phyloP scores from a whole-genome alignment of 768 basidiomycete species.

The Lactarius trivialis region DNA sequence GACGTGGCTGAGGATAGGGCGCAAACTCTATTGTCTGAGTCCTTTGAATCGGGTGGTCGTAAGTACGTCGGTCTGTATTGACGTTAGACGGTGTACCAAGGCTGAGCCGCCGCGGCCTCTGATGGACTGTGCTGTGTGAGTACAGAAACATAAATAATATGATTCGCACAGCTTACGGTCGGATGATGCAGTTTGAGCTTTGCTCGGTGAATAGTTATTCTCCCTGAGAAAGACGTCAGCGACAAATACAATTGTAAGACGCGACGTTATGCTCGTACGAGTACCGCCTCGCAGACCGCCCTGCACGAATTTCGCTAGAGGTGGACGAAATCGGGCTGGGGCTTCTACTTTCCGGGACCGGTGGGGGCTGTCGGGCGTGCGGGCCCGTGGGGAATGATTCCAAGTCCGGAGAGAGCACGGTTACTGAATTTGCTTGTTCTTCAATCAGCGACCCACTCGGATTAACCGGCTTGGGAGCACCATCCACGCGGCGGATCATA shows the following conservation, averaged over 20 bases:
- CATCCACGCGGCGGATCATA: conserved; percentile 74
- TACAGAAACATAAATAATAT: neutral
- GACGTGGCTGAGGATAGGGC: conserved; percentile 28
- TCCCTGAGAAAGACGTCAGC: conserved; percentile 2
- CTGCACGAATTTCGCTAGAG: neutral
- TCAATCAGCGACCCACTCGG: conserved; percentile 69
- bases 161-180: conserved; percentile 3
- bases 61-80: neutral
- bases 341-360: neutral
- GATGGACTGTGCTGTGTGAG: conserved; percentile 5
- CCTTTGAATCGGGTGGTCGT: conserved; percentile 29
- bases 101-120: neutral
- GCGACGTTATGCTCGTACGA: neutral
- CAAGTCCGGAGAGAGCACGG: neutral
- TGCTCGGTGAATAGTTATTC: neutral
- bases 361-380: neutral
- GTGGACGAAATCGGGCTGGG: neutral
- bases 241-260: neutral
- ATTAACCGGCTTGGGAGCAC: conserved; percentile 59
- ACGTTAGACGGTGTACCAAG: neutral
- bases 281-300: neutral
- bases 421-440: conserved; percentile 26
- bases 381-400: neutral
- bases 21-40: conserved; percentile 51
- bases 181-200: neutral